Evolutionary conservation across 805 yeast species (phyloP), one percentile per base, ranked within the genome.

Genomic region (Cyberlindnera petersonii): DNA sequence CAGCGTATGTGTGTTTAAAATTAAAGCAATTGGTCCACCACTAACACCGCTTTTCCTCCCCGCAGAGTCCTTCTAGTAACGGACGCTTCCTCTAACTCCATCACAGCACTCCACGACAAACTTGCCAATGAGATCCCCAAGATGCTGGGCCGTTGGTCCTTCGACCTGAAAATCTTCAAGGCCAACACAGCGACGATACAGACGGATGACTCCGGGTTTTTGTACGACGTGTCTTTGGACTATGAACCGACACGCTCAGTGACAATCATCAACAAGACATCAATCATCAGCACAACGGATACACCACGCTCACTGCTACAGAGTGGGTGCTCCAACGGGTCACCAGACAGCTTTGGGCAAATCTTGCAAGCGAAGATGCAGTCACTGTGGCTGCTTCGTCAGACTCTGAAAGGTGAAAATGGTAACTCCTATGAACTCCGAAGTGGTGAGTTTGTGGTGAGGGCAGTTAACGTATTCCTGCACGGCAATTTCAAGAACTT

Each of bases 401-500:
- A 86, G 57, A 66, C 74, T 9, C 71, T 84, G 35, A 74, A 76
- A 50, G 93, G 91, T 2, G 89, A 83, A 44, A 82, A 83, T 9
- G 95, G 95, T 0, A 71, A 72, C 37, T 73, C 75, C 5, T 85
- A 80, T 53, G 73, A 74, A 44, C 52, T 83, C 3, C 72, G 69
- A 24, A 56, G 59, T 20, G 54, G 58, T 2, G 48, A 50, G 28
- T 44, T 79, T 49, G 61, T 65, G 8, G 63, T 86, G 4, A 64
- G 86, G 27, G 74, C 88, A 0, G 79, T 85, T 30, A 86, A 85
- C 53, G 76, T 85, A 27, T 77, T 79, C 35, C 66, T 84, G 11
- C 88, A 83, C 54, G 94, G 95, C 1, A 69, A 68, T 15, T 85
- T 82, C 65, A 74, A 80, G 44, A 88, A 88, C 0, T 69, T 85